Base-by-base conservation (phyloP, 83 land plant species). In the Diphasiastrum complanatum region DNA sequence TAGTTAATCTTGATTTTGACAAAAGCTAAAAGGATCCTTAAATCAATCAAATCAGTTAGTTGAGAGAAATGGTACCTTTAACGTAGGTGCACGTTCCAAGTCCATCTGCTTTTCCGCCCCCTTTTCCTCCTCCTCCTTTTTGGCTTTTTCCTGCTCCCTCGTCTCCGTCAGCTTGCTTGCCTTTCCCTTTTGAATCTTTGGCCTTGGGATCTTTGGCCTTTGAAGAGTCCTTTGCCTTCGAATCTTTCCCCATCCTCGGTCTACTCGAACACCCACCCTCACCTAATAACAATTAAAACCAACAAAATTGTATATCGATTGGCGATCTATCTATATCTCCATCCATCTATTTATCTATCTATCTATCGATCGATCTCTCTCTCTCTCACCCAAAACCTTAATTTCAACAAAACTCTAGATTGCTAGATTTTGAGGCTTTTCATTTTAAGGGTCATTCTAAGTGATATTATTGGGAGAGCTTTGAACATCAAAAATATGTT, bases 11-110 rank as follows among this genome's bases (percentile, higher is more conserved):
- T 53, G 18, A 4, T 24, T 4, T 14, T 4, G n/a, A 55, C 31
- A 12, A 47, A 22, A 28, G 20, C 45, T 5, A 20, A 22, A 28
- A 31, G 37, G 1, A 14, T 1, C 35, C 26, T 4, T 3, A 4
- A 4, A n/a, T 4, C 23, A 4, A n/a, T 10, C 18, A 60, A 3
- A 31, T 31, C 16, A 5, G 57, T 2, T 37, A 23, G 14, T 40
- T 41, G 12, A 45, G 0, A 56, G 31, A 4, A 61, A 53, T 27
- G 43, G 45, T 47, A 91, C 97, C 97, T 87, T 87, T 91, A 33
- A 91, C 97, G 70, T 87, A 87, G 22, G 97, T 91, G 75, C 97
- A 91, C 45, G 97, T 91, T 27, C 97, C 95, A 25, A 91, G 97
- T 0, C 83, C 91, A 64, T 87, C 97, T 0, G 71, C 68, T 34